These are phyloP conservation scores for Zalaria sp. DNA, from an alignment of 2,329 filamentous ascomycete genomes.

Conservation along the genomic window DNA sequence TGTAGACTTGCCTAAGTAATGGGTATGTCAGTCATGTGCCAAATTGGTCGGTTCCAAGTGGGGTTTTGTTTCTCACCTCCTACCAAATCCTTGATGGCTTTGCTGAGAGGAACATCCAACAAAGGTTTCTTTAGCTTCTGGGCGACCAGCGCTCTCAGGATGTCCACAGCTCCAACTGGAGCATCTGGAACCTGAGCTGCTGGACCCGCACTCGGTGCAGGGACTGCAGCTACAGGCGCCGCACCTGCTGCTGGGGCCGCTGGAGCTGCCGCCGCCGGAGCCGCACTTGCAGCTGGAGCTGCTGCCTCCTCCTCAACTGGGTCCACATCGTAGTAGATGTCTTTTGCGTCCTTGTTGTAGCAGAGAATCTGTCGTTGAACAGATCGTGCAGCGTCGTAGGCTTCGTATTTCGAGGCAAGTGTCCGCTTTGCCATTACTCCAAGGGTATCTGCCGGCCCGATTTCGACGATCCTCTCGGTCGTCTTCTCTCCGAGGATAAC, in stretches of 20 bases:
- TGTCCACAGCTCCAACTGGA: conserved; percentile 77
- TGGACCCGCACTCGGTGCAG: conserved; percentile 63
- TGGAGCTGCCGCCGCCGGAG: conserved; percentile 27
- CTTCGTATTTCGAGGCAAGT: conserved; percentile 92
- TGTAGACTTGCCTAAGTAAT: conserved; percentile 72
- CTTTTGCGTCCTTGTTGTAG: conserved; percentile 98
- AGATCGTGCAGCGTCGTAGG: conserved; percentile 92
- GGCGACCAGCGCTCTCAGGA: conserved; percentile 77
- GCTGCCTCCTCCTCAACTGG: conserved; percentile 76
- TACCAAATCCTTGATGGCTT: conserved; percentile 96
- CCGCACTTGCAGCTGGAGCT: conserved; percentile 34
- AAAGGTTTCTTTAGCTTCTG: conserved; percentile 96
- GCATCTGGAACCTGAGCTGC: conserved; percentile 75
- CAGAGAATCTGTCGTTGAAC: conserved; percentile 95
- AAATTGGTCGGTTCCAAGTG: background rate
- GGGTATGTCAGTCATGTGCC: background rate
- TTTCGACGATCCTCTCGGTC: conserved; percentile 93
- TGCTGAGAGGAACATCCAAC: conserved; percentile 76
- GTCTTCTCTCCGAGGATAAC: conserved; percentile 93
- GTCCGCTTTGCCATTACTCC: conserved; percentile 97
- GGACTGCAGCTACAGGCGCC: conserved; percentile 39
- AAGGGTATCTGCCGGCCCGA: conserved; percentile 91
- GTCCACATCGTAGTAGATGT: conserved; percentile 98
- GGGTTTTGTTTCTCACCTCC: conserved; percentile 52
- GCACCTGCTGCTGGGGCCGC: conserved; percentile 39